Evolutionary conservation across 306 rosid species (phyloP).

Genomic region (Datisca glomerata): DNA sequence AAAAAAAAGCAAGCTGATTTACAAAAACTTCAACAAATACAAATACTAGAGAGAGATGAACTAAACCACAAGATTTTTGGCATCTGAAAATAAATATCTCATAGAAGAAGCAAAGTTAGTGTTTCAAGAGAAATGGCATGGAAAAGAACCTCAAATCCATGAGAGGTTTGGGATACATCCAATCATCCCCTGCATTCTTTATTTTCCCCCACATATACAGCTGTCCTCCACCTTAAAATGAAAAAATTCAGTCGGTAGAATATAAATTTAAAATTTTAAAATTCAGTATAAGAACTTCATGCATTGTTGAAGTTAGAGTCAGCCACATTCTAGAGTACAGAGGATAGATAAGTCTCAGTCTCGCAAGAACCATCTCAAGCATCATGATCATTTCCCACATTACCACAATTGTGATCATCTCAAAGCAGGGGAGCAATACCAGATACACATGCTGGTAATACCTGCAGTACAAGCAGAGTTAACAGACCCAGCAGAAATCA

Average conservation of each 20-base stretch:
- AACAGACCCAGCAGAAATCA: constrained; percentile 82
- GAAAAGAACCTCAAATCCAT: constrained; percentile 82
- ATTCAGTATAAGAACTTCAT: background rate
- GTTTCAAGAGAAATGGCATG: too few relatives aligned
- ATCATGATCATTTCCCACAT: background rate
- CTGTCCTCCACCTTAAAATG: constrained; percentile 81
- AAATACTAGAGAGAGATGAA: background rate
- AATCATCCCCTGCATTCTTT: constrained; percentile 84
- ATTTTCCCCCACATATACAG: constrained; percentile 97
- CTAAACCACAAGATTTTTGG: background rate
- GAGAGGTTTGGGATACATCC: constrained; percentile 99
- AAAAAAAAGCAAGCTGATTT: background rate
- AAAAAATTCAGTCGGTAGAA: background rate
- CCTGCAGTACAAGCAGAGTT: constrained; percentile 97
- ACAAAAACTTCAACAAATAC: background rate
- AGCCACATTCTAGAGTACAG: background rate
- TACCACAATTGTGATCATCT: background rate
- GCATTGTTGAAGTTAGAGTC: background rate
- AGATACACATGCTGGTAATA: constrained; percentile 5
- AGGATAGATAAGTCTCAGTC: background rate
- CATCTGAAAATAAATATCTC: background rate
- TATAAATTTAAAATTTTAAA: background rate
- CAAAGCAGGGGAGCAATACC: background rate
- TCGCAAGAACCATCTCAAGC: background rate
- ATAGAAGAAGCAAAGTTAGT: too few relatives aligned